Evolutionary conservation across 148 eudicot species (phyloP).

Genomic region (Spergularia marina): DNA sequence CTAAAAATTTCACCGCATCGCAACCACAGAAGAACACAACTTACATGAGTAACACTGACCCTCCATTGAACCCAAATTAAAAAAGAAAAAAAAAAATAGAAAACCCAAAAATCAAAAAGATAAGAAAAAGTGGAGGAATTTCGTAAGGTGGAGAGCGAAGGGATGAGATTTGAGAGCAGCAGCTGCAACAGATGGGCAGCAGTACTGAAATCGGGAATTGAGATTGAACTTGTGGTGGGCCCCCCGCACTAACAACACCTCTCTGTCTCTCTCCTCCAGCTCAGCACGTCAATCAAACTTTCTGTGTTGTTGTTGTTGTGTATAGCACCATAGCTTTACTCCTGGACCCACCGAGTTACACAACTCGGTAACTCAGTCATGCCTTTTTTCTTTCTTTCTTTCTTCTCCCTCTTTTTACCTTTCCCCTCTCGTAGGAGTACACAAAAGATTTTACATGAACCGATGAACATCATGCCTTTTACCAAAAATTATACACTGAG

Average conservation of each 20-base stretch:
- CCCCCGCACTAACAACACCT: conserved; percentile 23
- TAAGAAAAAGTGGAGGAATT: background rate
- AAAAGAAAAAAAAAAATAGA: background rate
- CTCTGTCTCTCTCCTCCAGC: background rate
- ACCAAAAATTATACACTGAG: conserved; percentile 2
- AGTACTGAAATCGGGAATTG: conserved; percentile 31
- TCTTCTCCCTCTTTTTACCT: background rate
- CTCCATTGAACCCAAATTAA: background rate
- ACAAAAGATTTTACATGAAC: background rate
- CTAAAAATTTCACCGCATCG: background rate
- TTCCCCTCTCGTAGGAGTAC: background rate
- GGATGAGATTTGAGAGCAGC: background rate
- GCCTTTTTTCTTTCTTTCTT: background rate
- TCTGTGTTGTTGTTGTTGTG: background rate
- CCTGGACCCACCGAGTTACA: conserved; percentile 20
- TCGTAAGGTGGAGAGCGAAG: conserved; percentile 10
- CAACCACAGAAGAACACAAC: background rate
- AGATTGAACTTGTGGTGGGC: conserved; percentile 25
- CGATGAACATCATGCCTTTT: conserved; percentile 9
- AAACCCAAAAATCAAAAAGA: background rate
- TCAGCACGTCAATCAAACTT: conserved; percentile 11
- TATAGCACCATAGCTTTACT: too few relatives aligned
- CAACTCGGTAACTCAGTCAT: background rate
- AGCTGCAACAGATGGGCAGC: background rate
- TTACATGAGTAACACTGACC: background rate